Percentiles rank a stretch among this genome's conserved stretches.
Evolutionary conservation across 257 asterid species (phyloP).

Genomic region (Pogostemon cablin): DNA sequence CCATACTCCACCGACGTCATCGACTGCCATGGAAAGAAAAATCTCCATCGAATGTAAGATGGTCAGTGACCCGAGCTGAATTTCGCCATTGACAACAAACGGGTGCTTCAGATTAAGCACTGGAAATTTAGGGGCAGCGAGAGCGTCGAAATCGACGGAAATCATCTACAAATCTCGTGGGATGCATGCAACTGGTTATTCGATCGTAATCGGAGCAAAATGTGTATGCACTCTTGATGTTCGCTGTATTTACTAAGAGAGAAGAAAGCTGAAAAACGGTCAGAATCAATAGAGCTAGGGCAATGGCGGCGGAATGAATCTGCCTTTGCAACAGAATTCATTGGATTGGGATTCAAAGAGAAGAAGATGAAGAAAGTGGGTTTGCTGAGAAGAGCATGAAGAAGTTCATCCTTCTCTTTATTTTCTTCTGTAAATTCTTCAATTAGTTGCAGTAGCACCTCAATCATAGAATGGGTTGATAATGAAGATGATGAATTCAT

Average conservation of each 20-base stretch:
- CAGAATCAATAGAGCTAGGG: background rate
- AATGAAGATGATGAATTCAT: conserved; percentile 58
- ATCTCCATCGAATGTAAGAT: conserved; percentile 48
- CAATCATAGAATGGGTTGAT: conserved; percentile 72
- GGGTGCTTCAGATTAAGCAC: conserved; percentile 53
- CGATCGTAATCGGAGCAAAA: conserved; percentile 34
- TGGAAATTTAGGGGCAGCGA: conserved; percentile 74
- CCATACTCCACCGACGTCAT: conserved; percentile 43
- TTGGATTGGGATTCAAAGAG: conserved; percentile 55
- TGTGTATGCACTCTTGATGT: conserved; percentile 60
- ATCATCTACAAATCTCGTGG: conserved; percentile 54
- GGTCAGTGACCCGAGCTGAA: conserved; percentile 44
- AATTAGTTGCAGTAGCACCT: conserved; percentile 43
- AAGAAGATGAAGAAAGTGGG: conserved; percentile 43
- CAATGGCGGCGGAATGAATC: conserved; percentile 16
- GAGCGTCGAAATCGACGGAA: conserved; percentile 52
- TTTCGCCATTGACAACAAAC: conserved; percentile 41
- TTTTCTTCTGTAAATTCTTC: conserved; percentile 55
- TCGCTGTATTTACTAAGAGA: conserved; percentile 46
- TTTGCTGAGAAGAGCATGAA: conserved; percentile 34
- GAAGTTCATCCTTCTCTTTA: conserved; percentile 52
- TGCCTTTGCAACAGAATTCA: conserved; percentile 32
- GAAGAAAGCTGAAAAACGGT: background rate
- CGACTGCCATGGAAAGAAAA: conserved; percentile 41
- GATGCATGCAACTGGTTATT: conserved; percentile 63